Base-by-base conservation (phyloP, 352 stramenopile genomes). In the Phytopythium cucurbitacearum region DNA sequence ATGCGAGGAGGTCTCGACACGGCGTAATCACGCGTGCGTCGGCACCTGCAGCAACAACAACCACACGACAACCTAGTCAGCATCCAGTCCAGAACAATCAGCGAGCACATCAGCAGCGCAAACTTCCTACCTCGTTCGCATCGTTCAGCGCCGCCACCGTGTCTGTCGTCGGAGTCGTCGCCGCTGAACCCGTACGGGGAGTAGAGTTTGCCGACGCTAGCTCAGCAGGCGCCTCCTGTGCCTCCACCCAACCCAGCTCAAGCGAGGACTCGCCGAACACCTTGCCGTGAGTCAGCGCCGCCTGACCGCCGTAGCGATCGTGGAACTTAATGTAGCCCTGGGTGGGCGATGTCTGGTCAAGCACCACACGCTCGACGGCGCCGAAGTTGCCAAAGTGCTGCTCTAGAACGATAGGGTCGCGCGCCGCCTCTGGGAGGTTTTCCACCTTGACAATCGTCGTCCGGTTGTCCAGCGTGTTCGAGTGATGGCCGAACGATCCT, bases 311-410 rank as follows among this genome's bases (percentile, higher is more conserved):
- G 56, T 91, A 92, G 32, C 85, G 75, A 50, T 95, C 82, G 41
- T 87, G 70, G 48, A 95, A 95, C 62, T 95, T 91, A 63, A 95
- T 89, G 48, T 78, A 93, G 7, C 71, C 78, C 43, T 69, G 69
- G 13, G 67, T 62, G 7, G 69, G 65, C 21, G 59, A 44, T 13
- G 53, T 49, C 34, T 72, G 66, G 37, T 87, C 80, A 56, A 92
- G 65, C 41, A 89, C 75, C 15, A 95, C 85, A 12, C 69, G 66
- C 56, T 92, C 82, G 9, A 95, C 78, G 4, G 69, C 66, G n/a
- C 85, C 85, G 71, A 91, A 95, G 48, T 85, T 85, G 56, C 78
- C 80, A 68, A 95, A 95, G 48, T 95, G 85, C 69, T 95, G 82
- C 54, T 88, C 81, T 52, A 93, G 46, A 36, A 91, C 85, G 34